phyloP scores from a whole-genome alignment of 2,329 filamentous ascomycete genomes.

The Penicillium decumbens region DNA sequence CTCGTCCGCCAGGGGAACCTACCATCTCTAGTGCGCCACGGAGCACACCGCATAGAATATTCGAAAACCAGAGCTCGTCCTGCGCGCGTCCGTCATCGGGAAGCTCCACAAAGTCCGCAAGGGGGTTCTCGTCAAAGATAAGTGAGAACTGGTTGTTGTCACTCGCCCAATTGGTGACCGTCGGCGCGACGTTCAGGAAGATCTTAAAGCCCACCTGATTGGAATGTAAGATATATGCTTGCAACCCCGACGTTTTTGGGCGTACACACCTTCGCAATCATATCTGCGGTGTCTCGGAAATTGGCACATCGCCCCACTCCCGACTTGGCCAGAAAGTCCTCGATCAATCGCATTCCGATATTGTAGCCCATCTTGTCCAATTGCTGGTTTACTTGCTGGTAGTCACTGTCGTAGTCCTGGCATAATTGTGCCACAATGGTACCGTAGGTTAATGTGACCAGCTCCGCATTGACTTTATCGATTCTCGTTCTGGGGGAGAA shows the following conservation, averaged over 20 bases:
- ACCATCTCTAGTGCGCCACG: conserved; percentile 95
- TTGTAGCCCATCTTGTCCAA: conserved; percentile 99
- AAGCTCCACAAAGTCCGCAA: conserved; percentile 95
- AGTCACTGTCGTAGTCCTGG: conserved; percentile 92
- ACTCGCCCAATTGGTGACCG: conserved; percentile 89
- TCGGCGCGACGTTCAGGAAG: conserved; percentile 93
- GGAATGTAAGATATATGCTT: conserved; percentile 3
- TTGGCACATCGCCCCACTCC: conserved; percentile 84
- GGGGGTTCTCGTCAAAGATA: conserved; percentile 92
- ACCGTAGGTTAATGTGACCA: conserved; percentile 95
- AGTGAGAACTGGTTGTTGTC: conserved; percentile 96
- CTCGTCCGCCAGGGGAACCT: conserved; percentile 20
- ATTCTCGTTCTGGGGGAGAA: conserved; percentile 67
- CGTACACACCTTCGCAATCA: conserved; percentile 74
- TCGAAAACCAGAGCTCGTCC: conserved; percentile 97
- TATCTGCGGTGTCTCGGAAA: conserved; percentile 93
- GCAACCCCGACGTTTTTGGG: neutral
- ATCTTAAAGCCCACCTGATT: conserved; percentile 93
- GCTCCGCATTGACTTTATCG: conserved; percentile 96
- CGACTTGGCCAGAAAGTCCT: conserved; percentile 95
- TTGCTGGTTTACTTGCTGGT: conserved; percentile 93
- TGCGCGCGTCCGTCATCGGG: conserved; percentile 93
- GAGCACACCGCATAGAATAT: conserved; percentile 90
- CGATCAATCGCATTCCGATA: conserved; percentile 89
- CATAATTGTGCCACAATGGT: conserved; percentile 95